Evolutionary conservation across 1,284 basidiomycete species (phyloP), one percentile per base, ranked within the genome.

Genomic region (Singerocomus inundabilis): DNA sequence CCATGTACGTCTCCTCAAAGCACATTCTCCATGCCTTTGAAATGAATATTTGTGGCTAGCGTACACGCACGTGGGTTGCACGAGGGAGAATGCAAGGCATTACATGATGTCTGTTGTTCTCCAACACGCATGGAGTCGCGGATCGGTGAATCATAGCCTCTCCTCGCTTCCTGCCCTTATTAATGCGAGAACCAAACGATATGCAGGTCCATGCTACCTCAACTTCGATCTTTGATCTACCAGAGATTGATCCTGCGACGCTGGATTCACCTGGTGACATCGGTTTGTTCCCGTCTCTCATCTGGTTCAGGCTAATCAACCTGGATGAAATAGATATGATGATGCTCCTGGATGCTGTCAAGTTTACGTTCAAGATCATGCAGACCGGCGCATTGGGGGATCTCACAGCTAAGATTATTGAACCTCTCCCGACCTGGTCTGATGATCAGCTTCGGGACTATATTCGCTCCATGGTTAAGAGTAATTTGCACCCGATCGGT

Each of bases 71-170:
- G 36, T 44, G 15, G 53, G 43, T 4, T 62, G 55, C 32, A 38
- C 51, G 6, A 40, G n/a, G 18, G 46, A 57, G 28, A 46, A 51
- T 16, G 55, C 48, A 13, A 51, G 33, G 28, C 52, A 62, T 39
- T 60, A 51, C 30, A 29, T 6, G 5, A 39, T 57, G 32, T 30
- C 44, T n/a, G 35, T 63, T 32, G 36, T 46, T 21, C 16, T 62
- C 9, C 44, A 57, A 16, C 48, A 55, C 13, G 47, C 49, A n/a
- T 60, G 58, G 58, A 62, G 49, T 56, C 56, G 58, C 26, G 60
- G 60, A 26, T 32, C 41, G 16, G 58, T 55, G 31, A 39, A 34
- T 55, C 34, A 13, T 6, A 11, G 9, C 30, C 18, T 8, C 21
- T 13, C 3, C 10, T 35, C 18, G 21, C 16, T 36, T n/a, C n/a